Evolutionary conservation across 306 rosid species (phyloP).

Genomic region (Ziziphus jujuba): DNA sequence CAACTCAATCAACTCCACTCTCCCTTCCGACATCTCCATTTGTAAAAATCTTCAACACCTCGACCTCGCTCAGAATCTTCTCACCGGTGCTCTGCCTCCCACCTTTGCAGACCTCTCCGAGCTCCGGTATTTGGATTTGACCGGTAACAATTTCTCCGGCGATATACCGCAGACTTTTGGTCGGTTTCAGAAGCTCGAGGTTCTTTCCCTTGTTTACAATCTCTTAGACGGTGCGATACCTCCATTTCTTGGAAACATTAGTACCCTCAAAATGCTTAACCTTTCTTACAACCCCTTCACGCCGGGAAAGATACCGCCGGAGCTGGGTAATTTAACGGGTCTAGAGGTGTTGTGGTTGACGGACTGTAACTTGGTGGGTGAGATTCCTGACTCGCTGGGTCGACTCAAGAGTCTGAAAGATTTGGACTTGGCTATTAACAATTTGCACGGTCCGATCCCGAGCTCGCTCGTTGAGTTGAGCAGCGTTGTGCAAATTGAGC

Average conservation of each 20-base stretch:
- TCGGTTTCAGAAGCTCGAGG: constrained; percentile 58
- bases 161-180: constrained; percentile 53
- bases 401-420: constrained; percentile 45
- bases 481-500: constrained; percentile 64
- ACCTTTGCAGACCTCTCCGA: constrained; percentile 43
- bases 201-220: constrained; percentile 60
- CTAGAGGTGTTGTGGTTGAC: constrained; percentile 72
- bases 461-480: constrained; percentile 41
- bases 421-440: constrained; percentile 66
- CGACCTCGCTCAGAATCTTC: constrained; percentile 80
- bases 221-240: constrained; percentile 59
- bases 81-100: constrained; percentile 67
- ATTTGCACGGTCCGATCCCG: constrained; percentile 60
- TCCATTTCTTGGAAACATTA: constrained; percentile 53
- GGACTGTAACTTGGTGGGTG: constrained; percentile 58
- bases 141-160: constrained; percentile 88
- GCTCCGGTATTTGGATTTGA: constrained; percentile 62
- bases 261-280: constrained; percentile 63
- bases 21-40: constrained; percentile 44
- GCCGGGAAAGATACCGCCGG: constrained; percentile 64
- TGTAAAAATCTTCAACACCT: constrained; percentile 54
- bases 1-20: constrained; percentile 71
- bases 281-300: constrained; percentile 74
- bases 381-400: constrained; percentile 65
- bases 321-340: constrained; percentile 62